These are phyloP conservation scores for Trichoderma atroviride DNA, from an alignment of 2,329 filamentous ascomycete genomes.

Conservation along the genomic window DNA sequence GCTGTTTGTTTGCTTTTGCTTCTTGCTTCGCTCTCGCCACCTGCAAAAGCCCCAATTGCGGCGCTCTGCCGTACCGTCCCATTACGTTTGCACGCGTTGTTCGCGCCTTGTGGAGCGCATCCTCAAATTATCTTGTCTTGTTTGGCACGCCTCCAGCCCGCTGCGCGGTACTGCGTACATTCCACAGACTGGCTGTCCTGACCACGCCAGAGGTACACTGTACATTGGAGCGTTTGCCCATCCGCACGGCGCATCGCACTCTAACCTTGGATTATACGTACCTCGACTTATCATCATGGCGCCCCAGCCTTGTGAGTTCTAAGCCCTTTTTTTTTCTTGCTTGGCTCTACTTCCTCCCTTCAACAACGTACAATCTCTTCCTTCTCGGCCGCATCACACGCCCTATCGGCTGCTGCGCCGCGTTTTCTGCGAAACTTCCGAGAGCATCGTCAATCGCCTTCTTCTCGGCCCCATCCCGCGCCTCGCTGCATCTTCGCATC, in stretches of 20 bases:
- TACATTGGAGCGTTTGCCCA: constrained; percentile 5
- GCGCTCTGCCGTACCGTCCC: constrained; percentile 4
- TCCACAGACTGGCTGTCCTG: neutral
- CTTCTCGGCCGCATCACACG: neutral
- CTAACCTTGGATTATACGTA: constrained; percentile 6
- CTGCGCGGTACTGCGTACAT: constrained; percentile 19
- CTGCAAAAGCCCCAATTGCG: constrained; percentile 2
- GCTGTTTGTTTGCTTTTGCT: neutral
- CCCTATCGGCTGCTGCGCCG: neutral
- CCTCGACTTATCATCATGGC: constrained; percentile 32
- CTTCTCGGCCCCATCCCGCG: constrained; percentile 1
- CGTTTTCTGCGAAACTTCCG: neutral
- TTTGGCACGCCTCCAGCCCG: constrained; percentile 4
- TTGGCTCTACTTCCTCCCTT: constrained; percentile 11
- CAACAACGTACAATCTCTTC: neutral
- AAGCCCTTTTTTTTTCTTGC: neutral
- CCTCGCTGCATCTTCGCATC: constrained; percentile 18
- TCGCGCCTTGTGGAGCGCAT: constrained; percentile 23
- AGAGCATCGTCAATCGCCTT: neutral
- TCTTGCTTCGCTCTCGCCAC: neutral
- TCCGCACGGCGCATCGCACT: constrained; percentile 1
- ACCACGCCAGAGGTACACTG: constrained; percentile 12
- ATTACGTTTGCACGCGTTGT: constrained; percentile 10
- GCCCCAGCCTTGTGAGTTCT: constrained; percentile 37
- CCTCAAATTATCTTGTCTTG: constrained; percentile 10